phyloP scores from a whole-genome alignment of 108 stramenopile genomes.

The Ochromonas danica region DNA sequence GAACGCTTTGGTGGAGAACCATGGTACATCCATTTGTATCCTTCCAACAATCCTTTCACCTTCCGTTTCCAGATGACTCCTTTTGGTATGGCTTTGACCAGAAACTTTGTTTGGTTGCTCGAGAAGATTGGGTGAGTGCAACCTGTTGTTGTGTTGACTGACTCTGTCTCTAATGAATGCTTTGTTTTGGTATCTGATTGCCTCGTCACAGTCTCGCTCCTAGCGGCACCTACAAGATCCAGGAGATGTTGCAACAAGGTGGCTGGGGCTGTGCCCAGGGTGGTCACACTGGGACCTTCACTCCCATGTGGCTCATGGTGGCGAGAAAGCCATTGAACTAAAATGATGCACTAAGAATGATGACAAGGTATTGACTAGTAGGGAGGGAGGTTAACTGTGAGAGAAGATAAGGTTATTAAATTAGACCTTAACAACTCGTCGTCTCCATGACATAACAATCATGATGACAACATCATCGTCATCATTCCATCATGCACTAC shows the following conservation, averaged over 20 bases:
- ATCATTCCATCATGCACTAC: no score
- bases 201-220: slow-evolving; percentile 60
- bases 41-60: slow-evolving; percentile 76
- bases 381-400: no score
- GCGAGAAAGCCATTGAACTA: slow-evolving; percentile 64
- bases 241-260: slow-evolving; percentile 76
- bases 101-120: slow-evolving; percentile 61
- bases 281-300: slow-evolving; percentile 71
- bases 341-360: background rate
- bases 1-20: slow-evolving; percentile 50
- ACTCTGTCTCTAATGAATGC: no score
- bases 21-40: slow-evolving; percentile 72
- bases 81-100: slow-evolving; percentile 67
- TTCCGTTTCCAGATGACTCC: slow-evolving; percentile 84
- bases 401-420: no score
- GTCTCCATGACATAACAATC: no score
- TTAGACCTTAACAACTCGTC: no score
- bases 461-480: no score
- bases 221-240: slow-evolving; percentile 73
- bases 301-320: slow-evolving; percentile 83
- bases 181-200: background rate
- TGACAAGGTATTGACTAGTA: no score
- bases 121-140: slow-evolving; percentile 52
- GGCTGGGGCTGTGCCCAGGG: slow-evolving; percentile 71
- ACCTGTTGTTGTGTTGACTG: background rate